Conservation (phyloP, 108 stramenopile species). For the Skeletonema tropicum region DNA sequence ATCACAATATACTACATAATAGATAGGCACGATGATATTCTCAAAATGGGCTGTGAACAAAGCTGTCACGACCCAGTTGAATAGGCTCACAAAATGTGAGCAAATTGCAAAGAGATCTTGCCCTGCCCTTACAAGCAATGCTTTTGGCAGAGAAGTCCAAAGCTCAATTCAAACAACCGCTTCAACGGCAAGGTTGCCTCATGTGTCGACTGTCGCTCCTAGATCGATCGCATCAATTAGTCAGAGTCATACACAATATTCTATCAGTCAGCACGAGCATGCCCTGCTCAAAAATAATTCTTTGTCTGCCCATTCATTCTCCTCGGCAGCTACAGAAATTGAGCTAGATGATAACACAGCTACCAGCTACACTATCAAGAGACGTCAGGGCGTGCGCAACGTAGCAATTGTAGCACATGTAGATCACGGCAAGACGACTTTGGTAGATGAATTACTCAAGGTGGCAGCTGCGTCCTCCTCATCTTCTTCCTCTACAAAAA, state of each 20-base stretch:
- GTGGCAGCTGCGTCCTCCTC: constrained; percentile 53
- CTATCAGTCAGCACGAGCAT: no score
- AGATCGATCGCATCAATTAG: no score
- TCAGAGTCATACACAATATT: no score
- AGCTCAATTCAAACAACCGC: no score
- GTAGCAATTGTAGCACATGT: constrained; percentile 96
- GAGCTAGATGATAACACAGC: not conserved
- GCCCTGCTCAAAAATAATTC: no score
- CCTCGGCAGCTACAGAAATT: constrained; percentile 5
- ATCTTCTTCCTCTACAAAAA: no score
- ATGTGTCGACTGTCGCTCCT: no score
- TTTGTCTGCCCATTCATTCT: not conserved
- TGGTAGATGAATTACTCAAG: constrained; percentile 92
- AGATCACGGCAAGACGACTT: constrained; percentile 98
- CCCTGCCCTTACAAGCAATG: not conserved
- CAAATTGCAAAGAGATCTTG: not conserved
- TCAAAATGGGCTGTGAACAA: not conserved
- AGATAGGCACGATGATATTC: not conserved
- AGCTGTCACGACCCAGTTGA: not conserved
- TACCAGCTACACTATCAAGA: constrained; percentile 28
- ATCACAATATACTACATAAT: no score
- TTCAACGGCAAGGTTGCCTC: no score
- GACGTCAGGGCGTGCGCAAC: constrained; percentile 60
- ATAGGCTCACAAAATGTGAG: not conserved
- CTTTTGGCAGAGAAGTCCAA: not conserved